These are phyloP conservation scores for Hsuehochloa calcarea DNA, from an alignment of 176 grass and related monocot species.

Conservation along the genomic window DNA sequence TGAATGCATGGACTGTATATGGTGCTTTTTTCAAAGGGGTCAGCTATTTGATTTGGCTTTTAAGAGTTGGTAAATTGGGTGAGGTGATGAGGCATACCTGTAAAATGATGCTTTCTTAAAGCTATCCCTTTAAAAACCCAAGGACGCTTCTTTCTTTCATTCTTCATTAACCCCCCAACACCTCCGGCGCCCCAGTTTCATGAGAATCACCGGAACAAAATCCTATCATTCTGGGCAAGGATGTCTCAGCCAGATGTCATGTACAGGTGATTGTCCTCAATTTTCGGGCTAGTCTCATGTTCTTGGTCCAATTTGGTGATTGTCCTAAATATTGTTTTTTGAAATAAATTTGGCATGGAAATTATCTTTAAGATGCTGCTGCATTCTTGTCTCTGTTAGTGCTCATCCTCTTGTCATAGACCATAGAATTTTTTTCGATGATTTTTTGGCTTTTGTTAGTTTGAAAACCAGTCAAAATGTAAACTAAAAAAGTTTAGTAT, in stretches of 20 bases:
- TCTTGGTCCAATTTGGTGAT: not conserved
- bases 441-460: not conserved
- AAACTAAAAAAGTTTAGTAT: not conserved
- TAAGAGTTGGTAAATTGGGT: not conserved
- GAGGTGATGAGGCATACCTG: not conserved
- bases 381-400: not conserved
- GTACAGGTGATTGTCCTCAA: conserved; percentile 37
- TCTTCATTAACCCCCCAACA: not conserved
- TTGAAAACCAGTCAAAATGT: not conserved
- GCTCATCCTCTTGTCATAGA: not conserved
- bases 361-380: not conserved
- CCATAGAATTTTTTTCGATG: not conserved
- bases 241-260: conserved; percentile 52
- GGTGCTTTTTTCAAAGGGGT: not conserved
- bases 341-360: not conserved
- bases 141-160: not conserved
- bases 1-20: not conserved
- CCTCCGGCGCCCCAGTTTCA: not conserved
- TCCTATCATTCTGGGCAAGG: not conserved
- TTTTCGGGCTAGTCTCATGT: conserved; percentile 5
- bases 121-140: not conserved
- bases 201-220: not conserved
- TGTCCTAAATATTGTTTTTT: not conserved
- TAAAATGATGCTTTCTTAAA: not conserved
- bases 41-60: not conserved